A percentile compares a stretch with the other conserved stretches of the same genome.
Evolutionary conservation across 345 rosid genomes (phyloP).

Genomic region (Dovyalis caffra): DNA sequence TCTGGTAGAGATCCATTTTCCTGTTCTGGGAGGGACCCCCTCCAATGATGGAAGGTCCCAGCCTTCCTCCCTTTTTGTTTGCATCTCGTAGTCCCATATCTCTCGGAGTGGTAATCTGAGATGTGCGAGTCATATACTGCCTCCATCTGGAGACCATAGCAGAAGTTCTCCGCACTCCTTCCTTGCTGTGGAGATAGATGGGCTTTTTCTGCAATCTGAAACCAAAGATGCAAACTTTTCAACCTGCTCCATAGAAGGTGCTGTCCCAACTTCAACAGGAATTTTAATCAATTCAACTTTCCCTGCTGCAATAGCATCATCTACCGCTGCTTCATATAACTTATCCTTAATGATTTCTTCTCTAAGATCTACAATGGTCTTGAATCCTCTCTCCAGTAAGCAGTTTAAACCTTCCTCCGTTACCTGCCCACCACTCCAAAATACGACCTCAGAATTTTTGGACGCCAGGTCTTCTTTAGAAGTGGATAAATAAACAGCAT

Average conservation of each 20-base stretch:
- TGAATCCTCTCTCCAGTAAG: constrained; percentile 71
- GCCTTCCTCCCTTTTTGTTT: constrained; percentile 22
- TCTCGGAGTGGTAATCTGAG: constrained; percentile 20
- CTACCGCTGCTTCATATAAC: constrained; percentile 64
- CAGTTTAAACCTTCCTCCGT: constrained; percentile 85
- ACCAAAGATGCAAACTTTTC: constrained; percentile 84
- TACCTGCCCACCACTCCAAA: constrained; percentile 92
- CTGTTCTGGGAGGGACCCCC: constrained; percentile 37
- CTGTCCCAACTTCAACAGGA: constrained; percentile 78
- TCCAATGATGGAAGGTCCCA: constrained; percentile 22
- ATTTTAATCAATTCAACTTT: constrained; percentile 63
- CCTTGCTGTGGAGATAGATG: constrained; percentile 86
- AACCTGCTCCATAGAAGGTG: constrained; percentile 89
- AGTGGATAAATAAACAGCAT: constrained; percentile 57
- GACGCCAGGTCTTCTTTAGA: constrained; percentile 49
- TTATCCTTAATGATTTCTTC: constrained; percentile 77
- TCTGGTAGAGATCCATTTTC: constrained; percentile 27
- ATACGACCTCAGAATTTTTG: constrained; percentile 63
- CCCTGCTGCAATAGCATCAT: constrained; percentile 57
- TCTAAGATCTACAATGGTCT: constrained; percentile 84
- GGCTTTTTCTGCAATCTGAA: constrained; percentile 72
- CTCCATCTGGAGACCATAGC: constrained; percentile 95
- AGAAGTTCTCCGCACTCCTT: constrained; percentile 86
- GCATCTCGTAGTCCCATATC: constrained; percentile 20
- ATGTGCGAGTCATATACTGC: constrained; percentile 72